Evolutionary conservation across 768 basidiomycete genomes (phyloP).

Genomic region (Lactarius psammicola): DNA sequence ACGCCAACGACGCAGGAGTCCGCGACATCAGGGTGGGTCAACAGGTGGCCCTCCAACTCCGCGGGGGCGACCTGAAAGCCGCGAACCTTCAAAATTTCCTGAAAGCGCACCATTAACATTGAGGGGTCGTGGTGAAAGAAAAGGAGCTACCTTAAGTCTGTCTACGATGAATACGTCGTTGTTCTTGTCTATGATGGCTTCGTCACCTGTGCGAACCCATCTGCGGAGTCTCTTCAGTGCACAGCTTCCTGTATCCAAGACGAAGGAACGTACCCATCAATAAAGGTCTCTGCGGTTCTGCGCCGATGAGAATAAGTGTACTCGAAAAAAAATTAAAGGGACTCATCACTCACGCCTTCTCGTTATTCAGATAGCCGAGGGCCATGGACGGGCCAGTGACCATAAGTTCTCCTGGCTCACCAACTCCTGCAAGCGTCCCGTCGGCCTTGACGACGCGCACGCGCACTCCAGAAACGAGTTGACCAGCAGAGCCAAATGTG

Average conservation of each 20-base stretch:
- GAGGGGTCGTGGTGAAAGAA: neutral
- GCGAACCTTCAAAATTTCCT: slow-evolving; percentile 68
- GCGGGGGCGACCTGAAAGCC: slow-evolving; percentile 78
- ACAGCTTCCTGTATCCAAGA: neutral
- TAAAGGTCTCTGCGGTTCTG: slow-evolving; percentile 68
- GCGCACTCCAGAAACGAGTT: slow-evolving; percentile 49
- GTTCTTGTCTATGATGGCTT: slow-evolving; percentile 53
- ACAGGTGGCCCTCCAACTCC: slow-evolving; percentile 65
- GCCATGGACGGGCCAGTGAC: slow-evolving; percentile 44
- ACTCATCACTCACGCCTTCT: slow-evolving; percentile 49
- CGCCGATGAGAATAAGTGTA: neutral
- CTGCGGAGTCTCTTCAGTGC: slow-evolving; percentile 34
- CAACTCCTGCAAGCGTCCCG: slow-evolving; percentile 49
- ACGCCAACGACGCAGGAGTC: slow-evolving; percentile 65
- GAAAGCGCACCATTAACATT: slow-evolving; percentile 27
- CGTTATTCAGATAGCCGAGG: slow-evolving; percentile 50
- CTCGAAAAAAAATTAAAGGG: neutral
- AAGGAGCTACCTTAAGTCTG: slow-evolving; percentile 48
- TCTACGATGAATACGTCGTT: slow-evolving; percentile 61
- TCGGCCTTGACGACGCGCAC: slow-evolving; percentile 55
- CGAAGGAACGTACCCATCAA: slow-evolving; percentile 50
- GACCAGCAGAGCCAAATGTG: slow-evolving; percentile 47
- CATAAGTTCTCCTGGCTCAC: slow-evolving; percentile 59
- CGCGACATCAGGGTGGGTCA: slow-evolving; percentile 57
- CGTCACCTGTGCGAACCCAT: slow-evolving; percentile 70